These are phyloP conservation scores for Metroxylon sagu DNA, from an alignment of 176 grass and related monocot species.

Conservation along the genomic window DNA sequence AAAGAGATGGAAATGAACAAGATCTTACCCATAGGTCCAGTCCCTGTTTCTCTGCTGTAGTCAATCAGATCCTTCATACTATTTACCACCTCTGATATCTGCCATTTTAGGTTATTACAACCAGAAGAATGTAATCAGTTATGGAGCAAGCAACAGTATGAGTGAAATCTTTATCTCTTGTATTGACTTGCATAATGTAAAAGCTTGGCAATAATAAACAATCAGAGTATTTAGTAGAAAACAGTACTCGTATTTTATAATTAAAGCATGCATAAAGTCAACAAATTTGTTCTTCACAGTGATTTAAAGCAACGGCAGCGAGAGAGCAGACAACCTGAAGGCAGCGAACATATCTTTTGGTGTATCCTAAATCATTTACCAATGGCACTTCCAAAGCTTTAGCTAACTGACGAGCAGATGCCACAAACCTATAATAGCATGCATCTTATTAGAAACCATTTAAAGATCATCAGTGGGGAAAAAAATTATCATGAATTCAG, in stretches of 20 bases:
- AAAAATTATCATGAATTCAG: too few relatives aligned
- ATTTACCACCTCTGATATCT: slow-evolving; percentile 97
- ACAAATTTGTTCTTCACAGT: background rate
- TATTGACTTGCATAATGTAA: too few relatives aligned
- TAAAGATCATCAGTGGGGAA: background rate
- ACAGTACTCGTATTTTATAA: too few relatives aligned
- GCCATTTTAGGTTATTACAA: slow-evolving; percentile 21
- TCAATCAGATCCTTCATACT: slow-evolving; percentile 99
- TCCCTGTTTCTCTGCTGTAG: slow-evolving; percentile 74
- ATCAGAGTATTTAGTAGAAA: too few relatives aligned
- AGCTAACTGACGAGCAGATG: slow-evolving; percentile 68
- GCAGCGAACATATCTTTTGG: slow-evolving; percentile 96
- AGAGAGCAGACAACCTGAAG: slow-evolving; percentile 61
- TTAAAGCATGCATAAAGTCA: too few relatives aligned
- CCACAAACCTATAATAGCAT: slow-evolving; percentile 61
- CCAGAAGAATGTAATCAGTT: background rate
- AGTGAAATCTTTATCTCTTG: too few relatives aligned
- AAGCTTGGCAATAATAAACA: too few relatives aligned
- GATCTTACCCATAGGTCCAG: slow-evolving; percentile 71
- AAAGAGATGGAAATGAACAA: background rate
- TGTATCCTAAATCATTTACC: slow-evolving; percentile 99
- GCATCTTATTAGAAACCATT: background rate
- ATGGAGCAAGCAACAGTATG: too few relatives aligned
- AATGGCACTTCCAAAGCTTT: slow-evolving; percentile 92
- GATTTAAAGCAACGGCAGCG: background rate